Conservation (phyloP, 805 yeast species). For the Grigorovia transvaalensis region DNA sequence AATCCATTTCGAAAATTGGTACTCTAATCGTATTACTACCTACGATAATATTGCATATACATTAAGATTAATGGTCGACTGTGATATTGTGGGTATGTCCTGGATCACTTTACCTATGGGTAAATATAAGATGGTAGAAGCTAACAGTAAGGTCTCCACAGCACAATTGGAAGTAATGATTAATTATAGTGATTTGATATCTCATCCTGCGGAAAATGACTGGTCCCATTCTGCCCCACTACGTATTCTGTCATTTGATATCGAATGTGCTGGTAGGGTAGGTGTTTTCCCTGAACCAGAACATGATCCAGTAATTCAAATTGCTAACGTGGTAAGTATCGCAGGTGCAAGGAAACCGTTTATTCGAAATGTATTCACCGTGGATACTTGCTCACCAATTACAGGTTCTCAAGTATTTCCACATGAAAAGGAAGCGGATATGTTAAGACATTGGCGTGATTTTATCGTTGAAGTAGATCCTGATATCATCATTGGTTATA, state of each 20-base stretch:
- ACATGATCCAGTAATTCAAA: constrained; percentile 89
- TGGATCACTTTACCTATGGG: constrained; percentile 86
- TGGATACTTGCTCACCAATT: constrained; percentile 82
- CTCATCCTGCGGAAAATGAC: constrained; percentile 87
- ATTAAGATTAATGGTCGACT: constrained; percentile 82
- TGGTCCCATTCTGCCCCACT: constrained; percentile 91
- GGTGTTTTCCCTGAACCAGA: constrained; percentile 95
- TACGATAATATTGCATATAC: constrained; percentile 86
- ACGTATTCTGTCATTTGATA: constrained; percentile 88
- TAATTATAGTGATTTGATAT: constrained; percentile 53
- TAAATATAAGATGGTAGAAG: constrained; percentile 44
- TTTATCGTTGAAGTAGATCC: constrained; percentile 82
- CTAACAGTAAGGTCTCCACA: constrained; percentile 43
- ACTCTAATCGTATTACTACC: constrained; percentile 51
- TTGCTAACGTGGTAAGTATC: constrained; percentile 84
- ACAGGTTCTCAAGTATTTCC: constrained; percentile 87
- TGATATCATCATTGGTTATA: constrained; percentile 94
- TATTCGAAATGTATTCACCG: constrained; percentile 88
- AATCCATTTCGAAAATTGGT: constrained; percentile 53
- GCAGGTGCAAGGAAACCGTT: constrained; percentile 76
- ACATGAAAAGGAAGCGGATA: constrained; percentile 62
- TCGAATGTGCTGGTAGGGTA: constrained; percentile 96
- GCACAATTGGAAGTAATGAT: constrained; percentile 80
- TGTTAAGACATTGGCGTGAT: constrained; percentile 79
- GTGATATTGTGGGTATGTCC: constrained; percentile 89